Evolutionary conservation across 805 yeast species (phyloP), one percentile per base, ranked within the genome.

Genomic region (Blastobotrys peoriensis): DNA sequence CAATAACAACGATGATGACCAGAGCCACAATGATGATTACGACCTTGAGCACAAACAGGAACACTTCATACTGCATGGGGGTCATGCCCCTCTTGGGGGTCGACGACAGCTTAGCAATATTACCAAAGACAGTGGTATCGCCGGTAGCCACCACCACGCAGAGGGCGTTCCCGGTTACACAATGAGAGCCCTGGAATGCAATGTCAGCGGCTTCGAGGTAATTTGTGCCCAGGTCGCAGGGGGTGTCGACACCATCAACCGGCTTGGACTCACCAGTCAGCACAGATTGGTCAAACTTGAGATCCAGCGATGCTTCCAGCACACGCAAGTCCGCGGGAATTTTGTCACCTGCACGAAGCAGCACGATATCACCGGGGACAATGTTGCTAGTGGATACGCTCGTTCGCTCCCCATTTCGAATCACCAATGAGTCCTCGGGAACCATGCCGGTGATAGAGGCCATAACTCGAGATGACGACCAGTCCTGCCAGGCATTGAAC

Each of bases 211-310:
- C 59, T 51, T 72, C 76, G 43, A 72, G 55, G 50, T 67, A 72
- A 52, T 71, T 71, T 68, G 27, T 62, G 58, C 28, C 74, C 15
- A 70, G 34, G 50, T 70, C 75, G 35, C 75, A 76, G 20, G 75
- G 75, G 17, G 67, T 70, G 33, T 6, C 70, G 66, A 74, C 83
- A 76, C 88, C 88, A 74, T 86, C 95, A 57, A 84, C 95, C 66
- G 96, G 95, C 59, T 88, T 72, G 52, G 96, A 87, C 75, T 88
- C 97, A 80, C 97, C 97, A 64, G 97, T 88, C 64, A 88, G 82
- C 61, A 96, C 94, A 61, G 96, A 86, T 75, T 88, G 96, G 74
- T 88, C 97, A 63, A 87, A 81, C 73, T 88, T 96, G 62, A 88
- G 72, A 74, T 81, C 79, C 66, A 82, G 76, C 62, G 81, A 93